Evolutionary conservation across 1,284 basidiomycete species (phyloP).

Genomic region (Marasmius fiardii): DNA sequence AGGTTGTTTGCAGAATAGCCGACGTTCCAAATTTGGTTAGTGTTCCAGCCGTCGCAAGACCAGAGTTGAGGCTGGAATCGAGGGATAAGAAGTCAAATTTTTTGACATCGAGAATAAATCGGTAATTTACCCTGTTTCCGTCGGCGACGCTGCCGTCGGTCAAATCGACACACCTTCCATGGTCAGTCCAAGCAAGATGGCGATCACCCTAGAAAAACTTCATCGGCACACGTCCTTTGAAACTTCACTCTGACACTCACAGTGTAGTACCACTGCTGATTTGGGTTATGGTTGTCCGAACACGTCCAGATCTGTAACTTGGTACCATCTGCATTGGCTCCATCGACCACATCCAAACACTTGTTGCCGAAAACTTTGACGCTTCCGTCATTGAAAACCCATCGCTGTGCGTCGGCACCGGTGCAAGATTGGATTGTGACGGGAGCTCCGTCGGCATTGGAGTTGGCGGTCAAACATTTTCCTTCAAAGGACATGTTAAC

Average conservation of each 20-base stretch:
- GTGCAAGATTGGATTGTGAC: constrained; percentile 26
- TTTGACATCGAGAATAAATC: not conserved
- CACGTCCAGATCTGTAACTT: constrained; percentile 30
- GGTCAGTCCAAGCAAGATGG: constrained; percentile 24
- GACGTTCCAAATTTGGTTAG: constrained; percentile 27
- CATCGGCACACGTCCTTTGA: not conserved
- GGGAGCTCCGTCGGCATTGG: constrained; percentile 26
- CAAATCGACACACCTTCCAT: constrained; percentile 28
- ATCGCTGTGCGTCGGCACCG: constrained; percentile 23
- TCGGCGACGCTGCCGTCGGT: constrained; percentile 21
- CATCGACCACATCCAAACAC: constrained; percentile 27
- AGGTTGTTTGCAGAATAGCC: constrained; percentile 22
- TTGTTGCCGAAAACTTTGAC: constrained; percentile 24
- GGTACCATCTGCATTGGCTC: constrained; percentile 22
- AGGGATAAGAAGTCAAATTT: not conserved
- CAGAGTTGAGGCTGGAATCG: constrained; percentile 12
- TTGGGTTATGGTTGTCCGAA: constrained; percentile 15
- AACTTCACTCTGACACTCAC: constrained; percentile 1
- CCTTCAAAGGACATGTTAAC: constrained; percentile 8
- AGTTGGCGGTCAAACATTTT: constrained; percentile 26
- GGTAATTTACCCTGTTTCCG: constrained; percentile 20
- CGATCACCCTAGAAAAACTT: constrained; percentile 15
- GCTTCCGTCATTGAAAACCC: constrained; percentile 20
- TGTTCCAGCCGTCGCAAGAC: constrained; percentile 15
- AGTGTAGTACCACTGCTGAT: constrained; percentile 25